Percentiles rank a stretch among this genome's conserved stretches.
These are phyloP conservation scores for Rhynchosporium agropyri DNA, from an alignment of 2,329 filamentous ascomycete genomes.

Conservation along the genomic window DNA sequence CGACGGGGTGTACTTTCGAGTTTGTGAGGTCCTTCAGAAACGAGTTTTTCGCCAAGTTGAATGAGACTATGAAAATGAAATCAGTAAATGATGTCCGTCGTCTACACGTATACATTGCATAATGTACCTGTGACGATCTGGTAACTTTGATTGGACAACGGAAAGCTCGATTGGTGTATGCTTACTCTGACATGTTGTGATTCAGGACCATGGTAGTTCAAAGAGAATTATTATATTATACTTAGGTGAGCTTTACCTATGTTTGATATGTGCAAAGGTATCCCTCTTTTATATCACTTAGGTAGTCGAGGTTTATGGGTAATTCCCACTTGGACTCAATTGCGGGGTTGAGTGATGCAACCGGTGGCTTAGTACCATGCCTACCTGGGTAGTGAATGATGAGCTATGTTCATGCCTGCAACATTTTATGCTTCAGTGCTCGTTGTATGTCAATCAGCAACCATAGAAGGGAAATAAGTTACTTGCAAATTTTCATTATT, in stretches of 20 bases:
- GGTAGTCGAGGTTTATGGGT: not conserved
- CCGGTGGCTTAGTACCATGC: not conserved
- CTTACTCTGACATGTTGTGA: conserved; percentile 16
- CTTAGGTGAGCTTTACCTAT: not conserved
- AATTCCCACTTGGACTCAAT: conserved; percentile 5
- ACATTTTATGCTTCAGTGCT: not conserved
- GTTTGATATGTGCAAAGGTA: too few species aligned
- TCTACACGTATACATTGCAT: not conserved
- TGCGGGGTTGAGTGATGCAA: conserved; percentile 10
- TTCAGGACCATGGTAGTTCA: not conserved
- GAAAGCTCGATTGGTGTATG: not conserved
- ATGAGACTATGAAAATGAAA: not conserved
- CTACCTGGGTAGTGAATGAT: not conserved
- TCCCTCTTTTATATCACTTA: not conserved
- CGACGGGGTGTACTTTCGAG: conserved; percentile 36
- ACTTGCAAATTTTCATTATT: too few species aligned
- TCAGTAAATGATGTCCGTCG: not conserved
- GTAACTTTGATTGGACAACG: not conserved
- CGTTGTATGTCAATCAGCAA: too few species aligned
- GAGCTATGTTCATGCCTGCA: not conserved
- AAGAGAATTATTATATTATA: too few species aligned
- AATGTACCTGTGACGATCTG: not conserved
- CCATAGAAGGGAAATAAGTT: too few species aligned
- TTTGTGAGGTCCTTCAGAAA: conserved; percentile 36
- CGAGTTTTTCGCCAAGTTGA: conserved; percentile 10